Evolutionary conservation across 495 filamentous ascomycete genomes (phyloP), one percentile per base, ranked within the genome.

Genomic region (Xylaria castorea): DNA sequence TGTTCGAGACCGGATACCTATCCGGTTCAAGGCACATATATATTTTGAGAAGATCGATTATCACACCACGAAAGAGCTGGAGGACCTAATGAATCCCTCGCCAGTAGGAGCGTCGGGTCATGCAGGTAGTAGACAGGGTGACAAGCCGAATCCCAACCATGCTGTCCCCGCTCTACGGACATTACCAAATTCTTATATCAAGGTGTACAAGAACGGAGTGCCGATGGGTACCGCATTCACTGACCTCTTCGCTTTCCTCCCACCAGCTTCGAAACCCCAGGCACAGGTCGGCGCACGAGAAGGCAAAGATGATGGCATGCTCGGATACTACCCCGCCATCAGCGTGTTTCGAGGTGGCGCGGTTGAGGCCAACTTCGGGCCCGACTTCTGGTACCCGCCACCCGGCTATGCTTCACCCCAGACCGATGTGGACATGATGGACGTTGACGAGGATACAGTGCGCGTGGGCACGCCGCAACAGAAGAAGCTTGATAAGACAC

Each of bases 1-100:
- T 69, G 93, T 99, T 66, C 92, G 97, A 72, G 97, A 98, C 79
- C 91, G 97, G 48, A 92, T 97, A 55, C 95, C 95, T 2, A 97
- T 98, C 72, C 90, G 94, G 20, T 97, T 95, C 81, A 97, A 97
- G 82, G 89, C 90, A 64, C 92, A 96, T 79, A 91, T 94, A 65
- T 97, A 95, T 82, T 97, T 97, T 82, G 97, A 99, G 80, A 92
- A 94, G 77, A 94, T 95, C 71, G 97, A 98, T 77, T 95, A 97
- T 78, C 92, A 93, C 73, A 82, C 92, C 2, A 91, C 92, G 2
- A 98, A 98, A 81, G 92, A 96, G 58, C 89, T 98, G 27, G 95
- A 97, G 73, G 91, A 95, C 50, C 86, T 94, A 38, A 91, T 91
- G 86, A 94, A 94, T 74, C 93, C 93, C 8, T 83, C 91, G 34